Conservation (phyloP, 2,329 filamentous ascomycete genomes). For the Pyricularia grisea region DNA sequence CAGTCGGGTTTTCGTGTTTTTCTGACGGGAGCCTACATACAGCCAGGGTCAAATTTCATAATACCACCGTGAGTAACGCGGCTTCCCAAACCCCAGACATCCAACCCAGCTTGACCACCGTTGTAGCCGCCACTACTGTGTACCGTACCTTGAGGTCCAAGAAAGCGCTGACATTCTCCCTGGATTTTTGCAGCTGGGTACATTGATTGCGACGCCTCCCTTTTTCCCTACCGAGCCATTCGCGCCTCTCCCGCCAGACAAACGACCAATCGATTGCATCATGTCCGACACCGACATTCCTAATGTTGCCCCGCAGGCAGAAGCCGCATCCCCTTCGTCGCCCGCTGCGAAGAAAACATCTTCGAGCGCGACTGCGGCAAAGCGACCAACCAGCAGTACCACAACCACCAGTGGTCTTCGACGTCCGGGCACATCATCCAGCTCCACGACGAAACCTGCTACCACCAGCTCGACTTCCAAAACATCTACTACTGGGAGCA, state of each 20-base stretch:
- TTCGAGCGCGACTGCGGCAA: conserved; percentile 8
- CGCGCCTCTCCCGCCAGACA: neutral
- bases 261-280: conserved; percentile 7
- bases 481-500: conserved; percentile 12
- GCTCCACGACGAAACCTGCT: conserved; percentile 19
- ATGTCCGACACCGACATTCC: conserved; percentile 24
- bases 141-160: neutral
- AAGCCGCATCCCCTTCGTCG: conserved; percentile 10
- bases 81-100: neutral
- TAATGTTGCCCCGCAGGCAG: conserved; percentile 19
- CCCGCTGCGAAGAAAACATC: conserved; percentile 14
- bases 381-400: conserved; percentile 11
- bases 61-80: neutral
- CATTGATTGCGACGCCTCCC: neutral
- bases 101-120: neutral
- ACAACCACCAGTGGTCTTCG: conserved; percentile 11
- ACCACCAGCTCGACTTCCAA: conserved; percentile 17
- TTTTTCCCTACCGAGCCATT: neutral
- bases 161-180: neutral
- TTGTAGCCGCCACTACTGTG: neutral
- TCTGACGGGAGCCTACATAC: neutral
- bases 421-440: conserved; percentile 14
- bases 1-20: neutral
- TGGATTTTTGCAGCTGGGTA: neutral
- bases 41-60: neutral